Conservation (phyloP, 306 rosid species). For the Cicer cuneatum region DNA sequence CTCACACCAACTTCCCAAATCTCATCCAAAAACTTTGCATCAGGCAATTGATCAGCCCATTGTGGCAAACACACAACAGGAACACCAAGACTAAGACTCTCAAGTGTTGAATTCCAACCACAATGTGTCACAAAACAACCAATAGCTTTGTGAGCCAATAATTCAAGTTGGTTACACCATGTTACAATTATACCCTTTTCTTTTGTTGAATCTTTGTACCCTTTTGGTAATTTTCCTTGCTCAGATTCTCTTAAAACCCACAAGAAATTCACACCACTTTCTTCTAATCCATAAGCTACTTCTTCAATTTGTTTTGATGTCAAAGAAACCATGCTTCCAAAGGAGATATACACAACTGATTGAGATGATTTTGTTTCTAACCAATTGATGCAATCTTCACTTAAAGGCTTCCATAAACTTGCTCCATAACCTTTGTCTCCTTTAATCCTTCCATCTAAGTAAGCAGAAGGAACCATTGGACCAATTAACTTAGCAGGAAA, state of each 20-base stretch:
- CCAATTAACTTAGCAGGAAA: constrained; percentile 59
- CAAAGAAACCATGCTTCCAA: constrained; percentile 64
- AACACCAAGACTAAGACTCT: constrained; percentile 68
- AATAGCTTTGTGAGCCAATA: constrained; percentile 55
- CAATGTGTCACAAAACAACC: constrained; percentile 72
- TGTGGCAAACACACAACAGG: constrained; percentile 72
- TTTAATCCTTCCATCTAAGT: constrained; percentile 55
- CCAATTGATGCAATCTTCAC: constrained; percentile 55
- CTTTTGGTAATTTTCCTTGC: constrained; percentile 47
- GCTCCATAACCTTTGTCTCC: constrained; percentile 63
- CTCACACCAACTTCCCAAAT: constrained; percentile 68
- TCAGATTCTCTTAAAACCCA: constrained; percentile 60
- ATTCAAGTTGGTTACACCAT: constrained; percentile 73
- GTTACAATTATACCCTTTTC: constrained; percentile 55
- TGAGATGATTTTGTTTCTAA: constrained; percentile 49
- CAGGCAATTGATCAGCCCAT: constrained; percentile 70
- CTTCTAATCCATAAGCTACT: constrained; percentile 51
- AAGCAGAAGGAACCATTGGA: constrained; percentile 61
- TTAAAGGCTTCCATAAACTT: constrained; percentile 55
- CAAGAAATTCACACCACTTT: constrained; percentile 50
- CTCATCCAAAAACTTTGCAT: constrained; percentile 67
- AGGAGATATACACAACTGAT: constrained; percentile 55
- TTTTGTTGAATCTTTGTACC: constrained; percentile 38
- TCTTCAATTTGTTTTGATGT: constrained; percentile 49
- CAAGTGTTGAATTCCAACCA: constrained; percentile 77